These are phyloP conservation scores for Penicillium palitans DNA, from an alignment of 2,329 filamentous ascomycete genomes.

Conservation along the genomic window DNA sequence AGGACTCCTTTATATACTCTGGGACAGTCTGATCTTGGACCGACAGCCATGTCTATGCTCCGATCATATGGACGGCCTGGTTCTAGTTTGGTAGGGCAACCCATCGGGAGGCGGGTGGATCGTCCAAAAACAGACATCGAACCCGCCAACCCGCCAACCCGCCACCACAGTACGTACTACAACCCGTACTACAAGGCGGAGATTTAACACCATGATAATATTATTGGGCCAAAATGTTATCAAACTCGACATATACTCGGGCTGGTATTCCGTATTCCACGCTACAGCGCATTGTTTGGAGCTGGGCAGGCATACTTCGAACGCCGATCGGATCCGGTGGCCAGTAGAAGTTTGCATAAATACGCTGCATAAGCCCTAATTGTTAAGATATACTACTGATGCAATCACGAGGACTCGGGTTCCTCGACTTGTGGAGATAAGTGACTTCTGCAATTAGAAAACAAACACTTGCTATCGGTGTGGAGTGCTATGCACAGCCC, in stretches of 20 bases:
- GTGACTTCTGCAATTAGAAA: neutral
- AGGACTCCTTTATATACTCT: neutral
- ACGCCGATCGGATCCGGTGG: neutral
- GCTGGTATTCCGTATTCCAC: no score
- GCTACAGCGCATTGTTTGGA: neutral
- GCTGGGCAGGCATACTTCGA: neutral
- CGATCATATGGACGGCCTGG: conserved; percentile 4
- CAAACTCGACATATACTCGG: neutral
- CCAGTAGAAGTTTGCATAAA: neutral
- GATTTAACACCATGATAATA: neutral
- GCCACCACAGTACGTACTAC: neutral
- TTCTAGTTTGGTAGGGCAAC: conserved; percentile 1
- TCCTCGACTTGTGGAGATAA: neutral
- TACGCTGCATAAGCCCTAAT: neutral
- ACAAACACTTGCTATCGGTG: neutral
- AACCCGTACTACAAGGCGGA: neutral
- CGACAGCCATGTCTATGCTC: neutral
- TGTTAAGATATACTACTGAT: no score
- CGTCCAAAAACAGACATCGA: conserved; percentile 4
- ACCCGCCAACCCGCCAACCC: conserved; percentile 8
- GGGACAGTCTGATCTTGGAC: neutral
- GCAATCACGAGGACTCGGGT: neutral
- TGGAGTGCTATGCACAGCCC: neutral
- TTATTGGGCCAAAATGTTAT: neutral
- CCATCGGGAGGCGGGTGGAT: conserved; percentile 2